Evolutionary conservation across 2,329 filamentous ascomycete genomes (phyloP).

Genomic region (Periglandula ipomoeae): DNA sequence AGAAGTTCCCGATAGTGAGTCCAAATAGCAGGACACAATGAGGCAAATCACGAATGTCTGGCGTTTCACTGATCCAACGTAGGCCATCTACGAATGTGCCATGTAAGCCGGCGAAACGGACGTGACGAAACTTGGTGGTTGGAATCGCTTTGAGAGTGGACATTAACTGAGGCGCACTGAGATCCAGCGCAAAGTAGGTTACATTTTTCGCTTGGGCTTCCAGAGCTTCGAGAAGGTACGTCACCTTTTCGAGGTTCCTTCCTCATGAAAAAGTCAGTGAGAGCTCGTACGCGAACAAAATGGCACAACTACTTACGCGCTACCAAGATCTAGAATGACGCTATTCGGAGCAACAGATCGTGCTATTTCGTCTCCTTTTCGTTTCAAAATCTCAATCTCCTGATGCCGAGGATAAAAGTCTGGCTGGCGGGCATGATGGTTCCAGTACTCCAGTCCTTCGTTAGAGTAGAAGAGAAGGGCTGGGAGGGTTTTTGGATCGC

Average conservation of each 20-base stretch:
- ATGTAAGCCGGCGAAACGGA: not conserved
- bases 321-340: not conserved
- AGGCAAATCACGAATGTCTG: not conserved
- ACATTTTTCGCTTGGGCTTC: not conserved
- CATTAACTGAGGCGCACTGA: not conserved
- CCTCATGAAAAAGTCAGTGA: not conserved
- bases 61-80: slow-evolving; percentile 1
- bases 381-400: slow-evolving; percentile 1
- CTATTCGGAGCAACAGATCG: not conserved
- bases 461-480: slow-evolving; percentile 2
- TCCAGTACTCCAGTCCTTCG: slow-evolving; percentile 3
- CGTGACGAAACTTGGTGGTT: not conserved
- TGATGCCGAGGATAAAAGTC: slow-evolving; percentile 3
- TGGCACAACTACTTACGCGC: not conserved
- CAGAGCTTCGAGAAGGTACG: not conserved
- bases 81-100: slow-evolving; percentile 3
- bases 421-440: slow-evolving; percentile 1
- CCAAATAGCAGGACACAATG: slow-evolving; percentile 2
- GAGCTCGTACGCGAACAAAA: not conserved
- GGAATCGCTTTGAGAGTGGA: not conserved
- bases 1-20: slow-evolving; percentile 3
- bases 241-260: not conserved
- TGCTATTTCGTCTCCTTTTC: not conserved
- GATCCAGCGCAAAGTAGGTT: not conserved
- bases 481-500: not conserved